Conservation (phyloP, 2,329 filamentous ascomycete species). For the Phialemoniopsis sp. region DNA sequence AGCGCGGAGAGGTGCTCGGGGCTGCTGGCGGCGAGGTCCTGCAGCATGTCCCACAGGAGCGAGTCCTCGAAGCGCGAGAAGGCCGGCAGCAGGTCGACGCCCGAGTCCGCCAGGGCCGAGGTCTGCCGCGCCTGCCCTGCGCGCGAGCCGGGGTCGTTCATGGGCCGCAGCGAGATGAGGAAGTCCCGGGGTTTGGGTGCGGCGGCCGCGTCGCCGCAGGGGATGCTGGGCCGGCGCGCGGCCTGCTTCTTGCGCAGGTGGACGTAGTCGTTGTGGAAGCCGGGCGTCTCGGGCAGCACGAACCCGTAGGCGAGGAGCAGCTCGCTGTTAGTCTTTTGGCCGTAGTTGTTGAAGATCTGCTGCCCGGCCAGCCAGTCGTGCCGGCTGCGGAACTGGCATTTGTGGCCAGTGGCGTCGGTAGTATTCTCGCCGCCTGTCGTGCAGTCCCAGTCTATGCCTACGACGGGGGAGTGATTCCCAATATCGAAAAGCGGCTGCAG, state of each 20-base stretch:
- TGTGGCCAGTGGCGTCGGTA: slow-evolving; percentile 3
- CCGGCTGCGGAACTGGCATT: slow-evolving; percentile 37
- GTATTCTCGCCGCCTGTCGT: slow-evolving; percentile 1
- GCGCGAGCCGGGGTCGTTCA: slow-evolving; percentile 41
- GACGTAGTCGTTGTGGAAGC: slow-evolving; percentile 56
- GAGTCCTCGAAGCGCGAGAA: slow-evolving; percentile 49
- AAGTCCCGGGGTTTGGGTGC: slow-evolving; percentile 29
- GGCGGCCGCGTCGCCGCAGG: slow-evolving; percentile 16
- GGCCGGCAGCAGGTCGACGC: slow-evolving; percentile 22
- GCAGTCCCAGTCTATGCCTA: slow-evolving; percentile 55
- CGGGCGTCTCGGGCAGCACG: slow-evolving; percentile 40
- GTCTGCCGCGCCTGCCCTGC: slow-evolving; percentile 35
- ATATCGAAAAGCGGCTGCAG: slow-evolving; percentile 69
- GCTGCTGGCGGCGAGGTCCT: slow-evolving; percentile 23
- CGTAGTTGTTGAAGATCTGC: slow-evolving; percentile 69
- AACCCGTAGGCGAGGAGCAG: slow-evolving; percentile 62
- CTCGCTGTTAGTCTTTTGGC: slow-evolving; percentile 69
- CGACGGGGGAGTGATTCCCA: slow-evolving; percentile 63
- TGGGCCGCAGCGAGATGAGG: slow-evolving; percentile 47
- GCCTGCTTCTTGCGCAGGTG: slow-evolving; percentile 46
- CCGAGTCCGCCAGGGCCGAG: slow-evolving; percentile 15
- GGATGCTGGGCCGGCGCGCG: slow-evolving; percentile 5
- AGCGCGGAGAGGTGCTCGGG: slow-evolving; percentile 18
- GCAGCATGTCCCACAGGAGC: slow-evolving; percentile 46
- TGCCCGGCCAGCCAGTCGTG: slow-evolving; percentile 43